A percentile compares a stretch with the other conserved stretches of the same genome.
Conservation (phyloP, 1,284 basidiomycete genomes). For the Ceratobasidium papillatum region DNA sequence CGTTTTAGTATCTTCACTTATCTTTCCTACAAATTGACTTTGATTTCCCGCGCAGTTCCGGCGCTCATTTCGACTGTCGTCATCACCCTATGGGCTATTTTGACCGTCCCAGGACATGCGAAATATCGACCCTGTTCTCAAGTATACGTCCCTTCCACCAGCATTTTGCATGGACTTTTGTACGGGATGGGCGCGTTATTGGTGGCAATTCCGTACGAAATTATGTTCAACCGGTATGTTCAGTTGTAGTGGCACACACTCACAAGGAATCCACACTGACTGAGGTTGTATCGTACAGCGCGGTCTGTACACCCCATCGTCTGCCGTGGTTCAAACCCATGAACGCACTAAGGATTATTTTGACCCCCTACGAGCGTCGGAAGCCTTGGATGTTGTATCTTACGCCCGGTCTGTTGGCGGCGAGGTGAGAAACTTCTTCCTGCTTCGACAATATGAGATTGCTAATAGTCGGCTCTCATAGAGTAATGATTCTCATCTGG, state of each 20-base stretch:
- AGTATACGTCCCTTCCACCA: slow-evolving; percentile 76
- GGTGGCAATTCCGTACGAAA: slow-evolving; percentile 79
- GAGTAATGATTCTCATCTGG: slow-evolving; percentile 68
- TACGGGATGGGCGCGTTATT: slow-evolving; percentile 74
- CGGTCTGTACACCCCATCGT: slow-evolving; percentile 86
- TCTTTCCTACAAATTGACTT: not conserved
- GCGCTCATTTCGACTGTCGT: slow-evolving; percentile 69
- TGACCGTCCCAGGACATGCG: slow-evolving; percentile 34
- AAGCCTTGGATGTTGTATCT: slow-evolving; percentile 83
- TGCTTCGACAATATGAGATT: not conserved
- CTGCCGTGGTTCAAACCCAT: slow-evolving; percentile 71
- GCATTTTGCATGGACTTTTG: slow-evolving; percentile 61
- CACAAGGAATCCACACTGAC: not conserved
- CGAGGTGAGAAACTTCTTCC: slow-evolving; percentile 55
- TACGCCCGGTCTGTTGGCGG: slow-evolving; percentile 81
- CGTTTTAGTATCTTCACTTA: slow-evolving; percentile 49
- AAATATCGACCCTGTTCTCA: slow-evolving; percentile 45
- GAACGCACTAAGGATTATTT: slow-evolving; percentile 72
- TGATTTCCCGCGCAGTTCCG: slow-evolving; percentile 65
- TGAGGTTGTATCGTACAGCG: slow-evolving; percentile 55
- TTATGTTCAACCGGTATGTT: slow-evolving; percentile 79
- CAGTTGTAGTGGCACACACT: not conserved
- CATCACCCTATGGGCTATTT: slow-evolving; percentile 62
- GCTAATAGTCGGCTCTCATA: not conserved
- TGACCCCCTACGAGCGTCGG: slow-evolving; percentile 84